A percentile compares a stretch with the other conserved stretches of the same genome.
phyloP scores from a whole-genome alignment of 352 stramenopile species.

The Blastocystis sp. region DNA sequence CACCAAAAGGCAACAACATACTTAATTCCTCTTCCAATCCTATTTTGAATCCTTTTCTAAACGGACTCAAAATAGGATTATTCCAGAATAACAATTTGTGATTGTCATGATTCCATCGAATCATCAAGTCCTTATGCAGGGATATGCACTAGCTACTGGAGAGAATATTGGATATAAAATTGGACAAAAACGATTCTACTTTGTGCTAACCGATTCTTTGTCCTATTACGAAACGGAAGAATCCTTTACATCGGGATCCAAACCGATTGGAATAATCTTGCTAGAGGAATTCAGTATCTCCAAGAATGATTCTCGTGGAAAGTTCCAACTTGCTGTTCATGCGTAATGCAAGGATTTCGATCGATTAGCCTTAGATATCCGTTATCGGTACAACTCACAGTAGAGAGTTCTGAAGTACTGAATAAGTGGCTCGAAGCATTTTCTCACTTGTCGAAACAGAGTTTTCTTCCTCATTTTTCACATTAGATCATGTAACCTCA shows the following conservation, averaged over 20 bases:
- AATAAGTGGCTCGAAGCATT: slow-evolving; percentile 10
- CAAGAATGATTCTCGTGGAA: neutral
- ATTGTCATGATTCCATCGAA: too few relatives aligned
- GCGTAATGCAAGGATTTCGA: neutral
- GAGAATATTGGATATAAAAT: slow-evolving; percentile 16
- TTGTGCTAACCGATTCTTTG: slow-evolving; percentile 29
- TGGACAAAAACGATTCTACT: slow-evolving; percentile 37
- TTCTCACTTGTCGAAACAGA: neutral
- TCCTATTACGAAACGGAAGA: slow-evolving; percentile 56
- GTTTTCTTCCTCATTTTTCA: neutral
- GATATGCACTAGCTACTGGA: slow-evolving; percentile 32
- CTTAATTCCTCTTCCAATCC: neutral
- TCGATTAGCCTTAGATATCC: slow-evolving; percentile 39
- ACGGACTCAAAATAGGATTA: neutral
- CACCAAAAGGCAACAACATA: too few relatives aligned
- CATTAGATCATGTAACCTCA: neutral
- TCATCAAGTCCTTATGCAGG: slow-evolving; percentile 29
- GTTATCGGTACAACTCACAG: neutral
- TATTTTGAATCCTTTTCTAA: neutral
- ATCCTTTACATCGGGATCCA: neutral
- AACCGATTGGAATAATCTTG: neutral
- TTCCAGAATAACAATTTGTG: too few relatives aligned
- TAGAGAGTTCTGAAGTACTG: neutral
- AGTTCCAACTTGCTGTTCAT: slow-evolving; percentile 5
- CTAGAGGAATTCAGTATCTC: slow-evolving; percentile 23